Evolutionary conservation across 257 asterid species (phyloP), one percentile per base, ranked within the genome.

Genomic region (Solanum corneliomulleri): DNA sequence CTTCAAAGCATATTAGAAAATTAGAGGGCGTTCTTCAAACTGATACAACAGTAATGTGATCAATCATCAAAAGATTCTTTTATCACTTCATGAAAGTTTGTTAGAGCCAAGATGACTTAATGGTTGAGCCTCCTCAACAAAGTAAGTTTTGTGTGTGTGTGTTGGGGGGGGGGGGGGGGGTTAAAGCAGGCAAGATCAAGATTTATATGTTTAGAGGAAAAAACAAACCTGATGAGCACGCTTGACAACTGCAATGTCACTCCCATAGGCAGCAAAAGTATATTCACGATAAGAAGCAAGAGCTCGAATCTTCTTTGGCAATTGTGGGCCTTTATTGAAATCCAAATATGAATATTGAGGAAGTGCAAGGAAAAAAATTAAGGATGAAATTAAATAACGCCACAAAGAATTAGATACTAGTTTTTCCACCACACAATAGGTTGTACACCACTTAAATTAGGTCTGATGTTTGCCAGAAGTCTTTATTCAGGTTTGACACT

Each of bases 301-400:
- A 90, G 99, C 99, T 90, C 97, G 91, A 86, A 97, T 97, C 91
- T 97, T 97, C 92, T 97, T 97, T 41, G 99, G 96, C 80, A 97
- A 91, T 88, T 94, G 97, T 47, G 98, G 97, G 85, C 99, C 99
- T 97, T 91, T 87, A 90, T 66, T 44, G 37, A 87, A 21, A 21
- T 69, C 87, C 35, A 72, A 70, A 58, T 37, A 47, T 47, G 18
- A 27, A 80, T 80, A 27, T 47, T n/a, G 60, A 25, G 68, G 68
- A 27, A 80, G 44, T 47, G 85, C 68, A 80, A 41, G 42, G 42
- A 80, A 80, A 9, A 29, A 15, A 5, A 9, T 47, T 16, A 27
- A 47, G 25, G 52, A 80, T 16, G 85, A 47, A 47, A 80, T 6
- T 80, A 47, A 16, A 47, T 29, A 80, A 16, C 68, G 52, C 68